Evolutionary conservation across 208 protist species (phyloP).

Genomic region (Wallacemonas sp.): DNA sequence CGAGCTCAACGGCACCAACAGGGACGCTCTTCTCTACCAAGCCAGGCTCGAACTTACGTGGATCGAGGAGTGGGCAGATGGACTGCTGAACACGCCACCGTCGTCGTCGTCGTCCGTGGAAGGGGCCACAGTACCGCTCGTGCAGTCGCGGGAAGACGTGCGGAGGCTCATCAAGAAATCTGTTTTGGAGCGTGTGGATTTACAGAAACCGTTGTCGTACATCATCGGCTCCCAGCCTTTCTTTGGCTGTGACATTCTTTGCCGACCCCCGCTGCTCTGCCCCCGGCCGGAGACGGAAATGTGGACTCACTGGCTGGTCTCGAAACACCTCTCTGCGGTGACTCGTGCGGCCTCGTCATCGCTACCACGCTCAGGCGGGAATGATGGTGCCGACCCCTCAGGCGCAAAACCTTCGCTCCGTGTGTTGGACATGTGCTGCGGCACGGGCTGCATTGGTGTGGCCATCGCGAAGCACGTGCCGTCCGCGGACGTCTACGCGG

Average conservation of each 20-base stretch:
- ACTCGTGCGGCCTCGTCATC: background rate
- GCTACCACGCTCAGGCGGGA: background rate
- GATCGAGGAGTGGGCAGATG: conserved; percentile 73
- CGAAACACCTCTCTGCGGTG: conserved; percentile 25
- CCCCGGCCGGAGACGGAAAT: conserved; percentile 86
- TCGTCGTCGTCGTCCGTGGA: background rate
- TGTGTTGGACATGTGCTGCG: conserved; percentile 85
- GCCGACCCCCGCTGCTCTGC: conserved; percentile 70
- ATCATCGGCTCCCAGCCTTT: conserved; percentile 88
- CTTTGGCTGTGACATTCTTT: conserved; percentile 74
- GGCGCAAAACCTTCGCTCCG: conserved; percentile 11
- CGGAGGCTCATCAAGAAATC: conserved; percentile 62
- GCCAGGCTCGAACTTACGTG: conserved; percentile 70
- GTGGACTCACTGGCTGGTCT: conserved; percentile 84
- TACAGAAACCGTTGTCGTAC: conserved; percentile 86
- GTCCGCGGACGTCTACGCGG: conserved; percentile 38
- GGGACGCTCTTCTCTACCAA: conserved; percentile 66
- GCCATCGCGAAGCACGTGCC: conserved; percentile 74
- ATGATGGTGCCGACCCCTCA: background rate
- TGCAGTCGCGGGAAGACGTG: conserved; percentile 16
- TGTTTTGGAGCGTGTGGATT: conserved; percentile 70
- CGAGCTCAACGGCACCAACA: conserved; percentile 21
- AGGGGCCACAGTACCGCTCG: no score
- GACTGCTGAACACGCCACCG: background rate
- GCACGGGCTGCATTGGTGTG: conserved; percentile 87